Base-by-base conservation (phyloP, 202 grass and related monocot genomes). In the Setaria italica region DNA sequence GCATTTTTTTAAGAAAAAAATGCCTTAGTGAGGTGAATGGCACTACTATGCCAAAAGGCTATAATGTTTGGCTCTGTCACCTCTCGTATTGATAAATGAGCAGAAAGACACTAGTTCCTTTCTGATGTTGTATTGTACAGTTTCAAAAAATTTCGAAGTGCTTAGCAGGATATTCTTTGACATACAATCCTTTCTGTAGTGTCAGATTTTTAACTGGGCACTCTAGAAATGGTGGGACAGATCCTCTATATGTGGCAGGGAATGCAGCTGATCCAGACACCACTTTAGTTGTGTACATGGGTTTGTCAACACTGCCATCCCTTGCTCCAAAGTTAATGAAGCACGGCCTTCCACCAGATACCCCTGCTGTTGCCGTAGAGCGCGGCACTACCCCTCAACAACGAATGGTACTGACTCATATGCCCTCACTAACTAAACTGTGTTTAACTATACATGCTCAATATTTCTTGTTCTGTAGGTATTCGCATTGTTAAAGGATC, bases 241-340 rank as follows among this genome's bases (percentile, higher is more conserved):
- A 99, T 78, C 93, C 97, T 79, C 82, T 99, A 45, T 85, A 85
- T 90, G 93, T 98, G 48, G 93, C 91, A 64, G 93, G 92, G 43
- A 96, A 91, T 92, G 97, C 91, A 30, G 91, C 90, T 59, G 97
- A 99, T 76, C 90, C 90, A 15, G 92, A 96, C 82, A 93, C 95
- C 57, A 98, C 95, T 79, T 90, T 98, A 46, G 95, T 98, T 78
- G 91, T 98, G 42, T 98, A 98, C 76, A 98, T 98, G 95, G 95
- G 95, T 77, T 90, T 98, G 67, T 94, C 93, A 56, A 99, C 97
- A 51, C 80, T 99, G 19, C 82, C 90, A 53, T 83, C 92, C 78
- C 93, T 99, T 45, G 82, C 90, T 69, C 86, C 85, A 21, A 99
- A 99, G 85, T 84, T 99, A 59, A 94, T 94, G 55, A 88, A 90